phyloP scores from a whole-genome alignment of 2,329 filamentous ascomycete species.

The Fusarium chlamydosporum region DNA sequence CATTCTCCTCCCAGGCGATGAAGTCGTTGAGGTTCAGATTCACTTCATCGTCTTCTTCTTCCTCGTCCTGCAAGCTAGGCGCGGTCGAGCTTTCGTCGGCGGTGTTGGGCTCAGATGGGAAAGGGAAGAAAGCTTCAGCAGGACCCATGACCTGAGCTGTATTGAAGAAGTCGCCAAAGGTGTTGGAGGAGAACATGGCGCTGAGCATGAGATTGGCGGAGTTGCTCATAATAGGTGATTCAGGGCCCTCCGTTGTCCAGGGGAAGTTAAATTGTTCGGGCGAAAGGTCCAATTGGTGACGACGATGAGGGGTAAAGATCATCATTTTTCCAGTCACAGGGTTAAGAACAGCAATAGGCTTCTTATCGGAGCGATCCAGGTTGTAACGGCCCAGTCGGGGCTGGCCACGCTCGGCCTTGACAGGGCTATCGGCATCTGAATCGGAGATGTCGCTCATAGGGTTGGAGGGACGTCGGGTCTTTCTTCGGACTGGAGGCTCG shows the following conservation, averaged over 20 bases:
- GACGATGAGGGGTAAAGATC: conserved; percentile 71
- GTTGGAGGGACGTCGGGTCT: conserved; percentile 60
- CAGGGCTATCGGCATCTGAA: conserved; percentile 64
- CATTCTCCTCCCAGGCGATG: conserved; percentile 74
- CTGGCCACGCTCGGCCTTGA: conserved; percentile 64
- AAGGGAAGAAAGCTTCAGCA: conserved; percentile 81
- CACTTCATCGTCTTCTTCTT: conserved; percentile 75
- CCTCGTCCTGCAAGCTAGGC: conserved; percentile 61
- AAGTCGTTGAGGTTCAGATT: conserved; percentile 79
- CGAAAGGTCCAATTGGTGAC: conserved; percentile 65
- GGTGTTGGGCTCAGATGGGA: conserved; percentile 71
- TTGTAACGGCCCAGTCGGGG: conserved; percentile 69
- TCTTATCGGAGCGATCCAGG: conserved; percentile 67
- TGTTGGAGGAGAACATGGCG: conserved; percentile 73
- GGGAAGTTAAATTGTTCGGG: conserved; percentile 69
- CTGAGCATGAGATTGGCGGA: conserved; percentile 84
- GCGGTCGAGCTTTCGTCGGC: conserved; percentile 63
- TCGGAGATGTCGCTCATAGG: conserved; percentile 62
- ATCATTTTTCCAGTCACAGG: conserved; percentile 72
- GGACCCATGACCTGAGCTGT: conserved; percentile 78
- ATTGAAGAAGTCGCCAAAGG: conserved; percentile 70
- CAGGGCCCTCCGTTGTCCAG: conserved; percentile 59
- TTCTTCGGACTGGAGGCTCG: conserved; percentile 64
- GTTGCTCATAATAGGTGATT: conserved; percentile 73
- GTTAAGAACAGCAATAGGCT: conserved; percentile 71